phyloP scores from a whole-genome alignment of 495 filamentous ascomycete genomes.

The Acidomyces sp. region DNA sequence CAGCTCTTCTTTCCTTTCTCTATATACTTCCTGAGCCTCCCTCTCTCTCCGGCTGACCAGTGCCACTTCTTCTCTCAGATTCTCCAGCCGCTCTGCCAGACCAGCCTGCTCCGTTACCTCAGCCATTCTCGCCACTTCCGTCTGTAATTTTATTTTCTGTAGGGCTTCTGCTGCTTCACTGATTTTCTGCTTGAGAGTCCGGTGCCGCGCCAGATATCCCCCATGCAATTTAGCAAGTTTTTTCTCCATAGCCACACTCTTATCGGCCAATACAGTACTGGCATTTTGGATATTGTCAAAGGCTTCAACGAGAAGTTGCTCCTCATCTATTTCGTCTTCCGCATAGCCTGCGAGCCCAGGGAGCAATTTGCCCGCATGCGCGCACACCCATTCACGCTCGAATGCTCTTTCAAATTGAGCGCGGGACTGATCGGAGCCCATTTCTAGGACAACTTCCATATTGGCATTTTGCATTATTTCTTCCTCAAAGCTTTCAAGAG shows the following conservation, averaged over 20 bases:
- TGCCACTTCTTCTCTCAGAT: constrained; percentile 65
- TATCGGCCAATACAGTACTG: constrained; percentile 58
- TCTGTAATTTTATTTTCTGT: constrained; percentile 53
- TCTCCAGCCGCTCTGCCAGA: constrained; percentile 57
- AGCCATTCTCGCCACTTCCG: constrained; percentile 63
- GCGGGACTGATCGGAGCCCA: constrained; percentile 23
- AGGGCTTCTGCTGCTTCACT: constrained; percentile 65
- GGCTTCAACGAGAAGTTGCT: constrained; percentile 45
- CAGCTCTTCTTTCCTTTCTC: constrained; percentile 62
- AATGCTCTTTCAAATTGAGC: constrained; percentile 39
- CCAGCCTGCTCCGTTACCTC: constrained; percentile 67
- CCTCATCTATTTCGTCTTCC: constrained; percentile 53
- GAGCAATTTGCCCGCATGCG: constrained; percentile 43
- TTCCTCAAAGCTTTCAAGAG: constrained; percentile 58
- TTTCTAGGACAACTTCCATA: constrained; percentile 60
- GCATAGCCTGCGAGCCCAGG: constrained; percentile 68
- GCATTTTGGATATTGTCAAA: constrained; percentile 58
- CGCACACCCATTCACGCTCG: constrained; percentile 51
- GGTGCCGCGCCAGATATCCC: constrained; percentile 79
- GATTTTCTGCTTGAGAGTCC: constrained; percentile 68
- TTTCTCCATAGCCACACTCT: constrained; percentile 79
- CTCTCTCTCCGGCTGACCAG: constrained; percentile 73
- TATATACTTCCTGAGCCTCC: constrained; percentile 81
- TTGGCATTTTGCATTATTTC: constrained; percentile 57
- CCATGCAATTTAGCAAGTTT: constrained; percentile 79